These are phyloP conservation scores for Articulospora tetracladia DNA, from an alignment of 495 filamentous ascomycete species.

Conservation along the genomic window DNA sequence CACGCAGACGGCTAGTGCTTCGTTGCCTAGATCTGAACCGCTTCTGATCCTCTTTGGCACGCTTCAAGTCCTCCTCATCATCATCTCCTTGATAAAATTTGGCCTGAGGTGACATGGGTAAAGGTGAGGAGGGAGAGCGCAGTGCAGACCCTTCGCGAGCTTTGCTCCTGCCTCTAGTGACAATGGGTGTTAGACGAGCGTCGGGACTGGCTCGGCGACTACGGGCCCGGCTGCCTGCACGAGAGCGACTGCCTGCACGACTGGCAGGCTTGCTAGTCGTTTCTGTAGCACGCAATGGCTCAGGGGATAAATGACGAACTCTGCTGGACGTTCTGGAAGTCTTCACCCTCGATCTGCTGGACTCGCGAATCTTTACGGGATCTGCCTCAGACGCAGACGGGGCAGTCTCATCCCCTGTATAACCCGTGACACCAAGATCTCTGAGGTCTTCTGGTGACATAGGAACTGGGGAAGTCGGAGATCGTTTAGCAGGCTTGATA, in stretches of 20 bases:
- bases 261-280: constrained; percentile 32
- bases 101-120: constrained; percentile 57
- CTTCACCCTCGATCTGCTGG: constrained; percentile 18
- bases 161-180: constrained; percentile 41
- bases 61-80: constrained; percentile 43
- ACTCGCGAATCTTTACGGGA: constrained; percentile 19
- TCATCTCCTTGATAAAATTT: constrained; percentile 32
- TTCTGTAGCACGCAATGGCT: constrained; percentile 29
- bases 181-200: constrained; percentile 16
- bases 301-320: constrained; percentile 24
- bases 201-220: constrained; percentile 50
- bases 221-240: constrained; percentile 37
- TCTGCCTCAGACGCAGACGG: background rate
- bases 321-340: constrained; percentile 22
- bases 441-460: constrained; percentile 84
- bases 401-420: constrained; percentile 10
- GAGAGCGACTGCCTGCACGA: constrained; percentile 36
- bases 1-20: constrained; percentile 54
- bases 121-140: constrained; percentile 76
- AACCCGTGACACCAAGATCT: constrained; percentile 20
- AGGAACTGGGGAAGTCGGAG: constrained; percentile 83
- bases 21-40: constrained; percentile 55
- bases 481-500: constrained; percentile 79
- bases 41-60: constrained; percentile 58
- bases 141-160: constrained; percentile 50